phyloP scores from a whole-genome alignment of 768 basidiomycete species.

The Tulasnella sp. region DNA sequence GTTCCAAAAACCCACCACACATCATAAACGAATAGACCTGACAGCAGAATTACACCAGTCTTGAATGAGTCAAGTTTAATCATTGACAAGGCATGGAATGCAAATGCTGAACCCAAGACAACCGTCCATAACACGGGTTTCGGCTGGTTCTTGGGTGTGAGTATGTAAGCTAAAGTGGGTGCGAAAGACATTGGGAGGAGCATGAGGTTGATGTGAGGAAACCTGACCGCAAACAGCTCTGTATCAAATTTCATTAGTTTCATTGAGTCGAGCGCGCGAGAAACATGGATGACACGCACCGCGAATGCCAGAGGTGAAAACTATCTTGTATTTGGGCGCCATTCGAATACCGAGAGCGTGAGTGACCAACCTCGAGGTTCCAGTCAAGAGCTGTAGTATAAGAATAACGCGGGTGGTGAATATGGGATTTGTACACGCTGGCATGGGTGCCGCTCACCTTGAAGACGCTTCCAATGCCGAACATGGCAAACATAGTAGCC shows the following conservation, averaged over 20 bases:
- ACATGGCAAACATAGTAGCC: conserved; percentile 1
- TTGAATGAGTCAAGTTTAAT: conserved; percentile 80
- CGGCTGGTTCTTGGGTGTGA: not conserved
- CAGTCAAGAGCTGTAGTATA: not conserved
- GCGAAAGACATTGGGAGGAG: conserved; percentile 15
- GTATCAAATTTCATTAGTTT: not conserved
- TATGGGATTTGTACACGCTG: too few relatives aligned
- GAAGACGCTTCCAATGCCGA: conserved; percentile 1
- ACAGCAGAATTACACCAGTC: conserved; percentile 71
- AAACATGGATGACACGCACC: not conserved
- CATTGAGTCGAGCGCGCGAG: too few relatives aligned
- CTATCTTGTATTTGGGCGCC: conserved; percentile 8
- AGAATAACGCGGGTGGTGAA: not conserved
- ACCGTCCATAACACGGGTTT: conserved; percentile 57
- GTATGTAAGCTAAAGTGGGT: not conserved
- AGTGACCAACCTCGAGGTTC: not conserved
- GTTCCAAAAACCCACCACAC: conserved; percentile 92
- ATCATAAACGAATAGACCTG: conserved; percentile 84
- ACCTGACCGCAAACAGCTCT: conserved; percentile 9
- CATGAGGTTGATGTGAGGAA: not conserved
- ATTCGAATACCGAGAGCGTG: not conserved
- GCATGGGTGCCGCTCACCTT: too few relatives aligned
- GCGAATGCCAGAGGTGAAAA: not conserved
- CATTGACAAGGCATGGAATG: conserved; percentile 63
- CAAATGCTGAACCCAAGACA: conserved; percentile 59